Percentiles rank a stretch among this genome's conserved stretches.
These are phyloP conservation scores for Schizophyllum amplum DNA, from an alignment of 1,284 basidiomycete species.

Conservation along the genomic window DNA sequence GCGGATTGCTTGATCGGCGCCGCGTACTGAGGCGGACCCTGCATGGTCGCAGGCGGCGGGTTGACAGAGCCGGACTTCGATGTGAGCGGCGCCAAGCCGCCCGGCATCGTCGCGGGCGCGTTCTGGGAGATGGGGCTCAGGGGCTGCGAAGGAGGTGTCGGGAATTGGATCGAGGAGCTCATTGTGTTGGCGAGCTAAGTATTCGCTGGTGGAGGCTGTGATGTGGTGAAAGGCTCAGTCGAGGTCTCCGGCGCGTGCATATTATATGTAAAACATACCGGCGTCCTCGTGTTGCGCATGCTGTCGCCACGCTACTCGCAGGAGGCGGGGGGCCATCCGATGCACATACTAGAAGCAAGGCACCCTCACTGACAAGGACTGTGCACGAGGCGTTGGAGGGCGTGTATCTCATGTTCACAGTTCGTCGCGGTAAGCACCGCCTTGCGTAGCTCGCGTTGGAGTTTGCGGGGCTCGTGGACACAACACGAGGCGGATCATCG, in stretches of 20 bases:
- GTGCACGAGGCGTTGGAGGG: neutral
- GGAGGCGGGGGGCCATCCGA: neutral
- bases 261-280: neutral
- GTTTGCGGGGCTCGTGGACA: neutral
- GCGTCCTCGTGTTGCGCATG: neutral
- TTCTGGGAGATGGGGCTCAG: neutral
- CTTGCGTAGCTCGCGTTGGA: neutral
- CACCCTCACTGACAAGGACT: no score
- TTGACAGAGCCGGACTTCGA: neutral
- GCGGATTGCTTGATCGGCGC: neutral
- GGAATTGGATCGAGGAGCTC: neutral
- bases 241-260: neutral
- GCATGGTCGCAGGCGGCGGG: neutral
- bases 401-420: neutral
- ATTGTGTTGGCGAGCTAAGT: neutral
- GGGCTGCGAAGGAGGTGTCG: neutral
- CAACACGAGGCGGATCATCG: neutral
- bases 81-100: neutral
- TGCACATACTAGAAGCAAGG: neutral
- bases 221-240: neutral
- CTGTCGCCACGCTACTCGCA: neutral
- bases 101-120: neutral
- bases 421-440: neutral
- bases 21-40: neutral
- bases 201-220: neutral